Base-by-base conservation (phyloP, 371 early-diverging fungal species). In the Actinomortierella wolfii region DNA sequence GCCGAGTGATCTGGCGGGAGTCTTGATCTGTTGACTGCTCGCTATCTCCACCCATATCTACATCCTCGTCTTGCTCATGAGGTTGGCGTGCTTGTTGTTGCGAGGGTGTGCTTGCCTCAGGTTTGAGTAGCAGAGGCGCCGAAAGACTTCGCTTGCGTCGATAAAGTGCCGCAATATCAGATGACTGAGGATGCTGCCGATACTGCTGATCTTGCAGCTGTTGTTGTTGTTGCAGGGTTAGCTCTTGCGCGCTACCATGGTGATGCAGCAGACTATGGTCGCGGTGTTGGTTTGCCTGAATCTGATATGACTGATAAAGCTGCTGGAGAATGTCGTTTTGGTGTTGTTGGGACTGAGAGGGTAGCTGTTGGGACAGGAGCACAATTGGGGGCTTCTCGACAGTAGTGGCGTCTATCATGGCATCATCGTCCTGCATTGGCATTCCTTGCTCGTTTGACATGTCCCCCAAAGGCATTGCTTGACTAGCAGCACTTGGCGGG, bases 111-210 rank as follows among this genome's bases (percentile, higher is more conserved):
- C 18, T 21, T 21, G 41, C 15, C 29, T 15, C 3, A 28, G 6
- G n/a, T 13, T 28, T 29, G 34, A 59, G 41, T 9, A 62, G 42
- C 29, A 68, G 55, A 3, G 68, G 68, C 4, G 62, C 68, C 9
- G 68, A 68, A 8, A 62, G 63, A 40, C 68, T 68, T 14, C 68
- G 58, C 44, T 68, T 68, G 15, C 63, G 48, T 11, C 41, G 59
- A 20, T 50, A 59, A 9, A 25, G 25, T 14, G 20, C 9, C 0
- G 51, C 56, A n/a, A 21, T 18, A 2, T 40, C 20, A 11, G 40
- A 43, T 55, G 42, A 14, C 15, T 52, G 48, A 21, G n/a, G 26
- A 24, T 45, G 44, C 17, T 44, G 44, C 43, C 49, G 43, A 6
- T 41, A 21, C 23, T 15, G 7, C 40, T 52, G 57, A 11, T 42